A percentile compares a stretch with the other conserved stretches of the same genome.
Evolutionary conservation across 2,329 filamentous ascomycete species (phyloP).

Genomic region (Colletotrichum spinosum): DNA sequence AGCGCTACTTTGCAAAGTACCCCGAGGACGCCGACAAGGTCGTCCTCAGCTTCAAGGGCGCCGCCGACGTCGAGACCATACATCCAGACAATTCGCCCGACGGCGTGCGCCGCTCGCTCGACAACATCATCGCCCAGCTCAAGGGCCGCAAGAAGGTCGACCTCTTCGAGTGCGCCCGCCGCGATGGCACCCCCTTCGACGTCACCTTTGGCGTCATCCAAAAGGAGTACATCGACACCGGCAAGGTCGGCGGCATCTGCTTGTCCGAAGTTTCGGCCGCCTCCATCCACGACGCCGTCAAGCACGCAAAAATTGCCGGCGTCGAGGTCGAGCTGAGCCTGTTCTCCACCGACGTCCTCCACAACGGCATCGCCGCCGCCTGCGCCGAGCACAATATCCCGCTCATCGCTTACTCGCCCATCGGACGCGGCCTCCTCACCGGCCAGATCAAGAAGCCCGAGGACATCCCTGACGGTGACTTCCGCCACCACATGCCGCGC

Average conservation of each 20-base stretch:
- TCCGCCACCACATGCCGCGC: slow-evolving; percentile 61
- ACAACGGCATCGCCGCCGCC: slow-evolving; percentile 63
- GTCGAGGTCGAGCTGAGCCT: slow-evolving; percentile 68
- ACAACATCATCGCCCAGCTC: slow-evolving; percentile 63
- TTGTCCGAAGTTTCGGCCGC: slow-evolving; percentile 63
- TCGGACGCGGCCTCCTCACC: slow-evolving; percentile 69
- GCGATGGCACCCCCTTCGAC: slow-evolving; percentile 62
- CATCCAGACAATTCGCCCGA: slow-evolving; percentile 64
- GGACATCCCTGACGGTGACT: slow-evolving; percentile 67
- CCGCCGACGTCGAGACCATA: slow-evolving; percentile 49
- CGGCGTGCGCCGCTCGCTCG: slow-evolving; percentile 66
- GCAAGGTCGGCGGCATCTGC: slow-evolving; percentile 62
- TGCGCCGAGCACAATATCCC: slow-evolving; percentile 75
- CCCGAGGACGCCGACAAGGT: slow-evolving; percentile 73
- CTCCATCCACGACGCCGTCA: slow-evolving; percentile 61
- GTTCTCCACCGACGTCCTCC: slow-evolving; percentile 59
- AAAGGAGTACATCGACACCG: slow-evolving; percentile 62
- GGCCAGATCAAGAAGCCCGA: slow-evolving; percentile 62
- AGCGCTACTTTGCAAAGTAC: slow-evolving; percentile 72
- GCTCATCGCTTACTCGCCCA: slow-evolving; percentile 78
- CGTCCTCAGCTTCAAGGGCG: slow-evolving; percentile 73
- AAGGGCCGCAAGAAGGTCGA: slow-evolving; percentile 71
- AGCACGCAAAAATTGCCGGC: slow-evolving; percentile 56
- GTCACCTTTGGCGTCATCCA: slow-evolving; percentile 56
- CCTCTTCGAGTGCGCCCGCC: slow-evolving; percentile 68